phyloP scores from a whole-genome alignment of 371 early-diverging fungal species.

The Rhizopus arrhizus region DNA sequence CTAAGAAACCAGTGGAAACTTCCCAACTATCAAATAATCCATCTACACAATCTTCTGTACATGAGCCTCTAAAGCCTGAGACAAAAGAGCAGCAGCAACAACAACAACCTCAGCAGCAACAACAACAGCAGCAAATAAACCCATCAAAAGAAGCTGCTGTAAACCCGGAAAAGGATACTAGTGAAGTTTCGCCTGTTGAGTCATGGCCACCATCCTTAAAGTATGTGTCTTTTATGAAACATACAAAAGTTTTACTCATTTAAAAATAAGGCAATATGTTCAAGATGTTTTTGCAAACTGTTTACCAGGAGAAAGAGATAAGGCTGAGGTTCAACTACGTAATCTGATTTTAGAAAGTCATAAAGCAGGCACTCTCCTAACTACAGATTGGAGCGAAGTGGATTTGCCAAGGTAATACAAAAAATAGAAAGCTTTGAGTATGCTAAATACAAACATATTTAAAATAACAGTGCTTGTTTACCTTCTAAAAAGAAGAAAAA shows the following conservation, averaged over 20 bases:
- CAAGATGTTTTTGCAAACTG: constrained; percentile 60
- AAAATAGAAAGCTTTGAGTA: neutral
- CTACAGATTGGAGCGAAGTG: constrained; percentile 70
- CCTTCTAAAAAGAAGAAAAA: constrained; percentile 32
- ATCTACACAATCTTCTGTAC: constrained; percentile 1
- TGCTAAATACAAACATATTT: neutral
- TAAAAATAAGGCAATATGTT: constrained; percentile 59
- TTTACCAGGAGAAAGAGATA: constrained; percentile 51
- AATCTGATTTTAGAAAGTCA: constrained; percentile 59
- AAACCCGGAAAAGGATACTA: constrained; percentile 15
- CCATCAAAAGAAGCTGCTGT: neutral
- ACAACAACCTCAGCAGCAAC: neutral
- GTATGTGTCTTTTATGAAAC: constrained; percentile 21
- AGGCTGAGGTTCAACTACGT: constrained; percentile 58
- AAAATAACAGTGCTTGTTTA: constrained; percentile 22
- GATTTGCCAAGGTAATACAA: constrained; percentile 60
- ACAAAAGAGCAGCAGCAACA: constrained; percentile 3
- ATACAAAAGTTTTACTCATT: neutral
- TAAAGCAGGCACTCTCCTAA: constrained; percentile 52
- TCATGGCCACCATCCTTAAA: constrained; percentile 50
- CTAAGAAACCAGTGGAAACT: constrained; percentile 13
- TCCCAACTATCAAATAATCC: constrained; percentile 4
- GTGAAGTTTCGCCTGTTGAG: constrained; percentile 23
- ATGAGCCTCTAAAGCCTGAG: neutral
- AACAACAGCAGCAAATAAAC: constrained; percentile 3